Base-by-base conservation (phyloP, 1,139 yeast genomes). In the Debaryomycetaceae sp. region DNA sequence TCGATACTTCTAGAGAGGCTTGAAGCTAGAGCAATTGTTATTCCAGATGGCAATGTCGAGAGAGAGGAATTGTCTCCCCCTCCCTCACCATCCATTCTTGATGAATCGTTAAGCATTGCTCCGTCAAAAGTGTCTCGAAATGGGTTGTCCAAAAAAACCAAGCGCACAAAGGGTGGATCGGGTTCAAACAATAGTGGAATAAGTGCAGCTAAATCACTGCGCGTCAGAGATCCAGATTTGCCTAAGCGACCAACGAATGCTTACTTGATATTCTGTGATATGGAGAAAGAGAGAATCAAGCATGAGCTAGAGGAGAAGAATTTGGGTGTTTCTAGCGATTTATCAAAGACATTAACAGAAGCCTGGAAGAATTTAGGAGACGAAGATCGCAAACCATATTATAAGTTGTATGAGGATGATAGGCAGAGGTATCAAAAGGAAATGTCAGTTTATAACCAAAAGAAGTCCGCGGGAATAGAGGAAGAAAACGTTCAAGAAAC, bases 231-330 rank as follows among this genome's bases (percentile, higher is more conserved):
- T 61, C 96, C 96, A 4, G 84, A 82, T 53, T 76, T 85, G 57
- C 97, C 97, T 13, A 87, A 87, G 56, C 76, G 95, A 55, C 96
- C 97, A 13, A 86, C 95, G 5, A 90, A 90, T 63, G 96, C 97
- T 7, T 89, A 90, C 58, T 72, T 89, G 50, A 79, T 88, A 44
- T 90, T 87, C 60, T 90, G 97, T 66, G 97, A 90, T 49, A 69
- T 80, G 68, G 95, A 88, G 58, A 87, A 88, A 63, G 96, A 87
- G 43, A 73, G 79, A 44, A 78, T 88, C 40, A 81, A 80, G 52
- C 75, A 74, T 44, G 81, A 83, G 48, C 66, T 62, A 45, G 73
- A 68, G 39, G 60, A 58, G 17, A 57, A 56, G 39, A 65, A 65
- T 41, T 75, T 78, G 2, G 85, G 83, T 1, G 75, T 73, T 36